Evolutionary conservation across 2,329 filamentous ascomycete genomes (phyloP), one percentile per base, ranked within the genome.

Genomic region (Cladosporium cucumerinum): DNA sequence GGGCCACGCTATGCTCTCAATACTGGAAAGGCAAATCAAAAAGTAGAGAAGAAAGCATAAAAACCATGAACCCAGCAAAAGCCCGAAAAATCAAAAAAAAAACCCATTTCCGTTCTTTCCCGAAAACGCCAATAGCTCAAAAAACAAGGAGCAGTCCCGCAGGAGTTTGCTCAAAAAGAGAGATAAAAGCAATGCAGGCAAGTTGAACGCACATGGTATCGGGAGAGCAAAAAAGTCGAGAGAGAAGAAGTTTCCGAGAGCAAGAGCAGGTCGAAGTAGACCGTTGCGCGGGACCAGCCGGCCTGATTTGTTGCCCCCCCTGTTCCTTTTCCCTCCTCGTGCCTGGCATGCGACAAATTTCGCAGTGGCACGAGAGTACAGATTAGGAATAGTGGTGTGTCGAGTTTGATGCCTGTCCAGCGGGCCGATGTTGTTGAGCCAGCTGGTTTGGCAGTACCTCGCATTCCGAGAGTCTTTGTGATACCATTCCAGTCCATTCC

Each of bases 201-300:
- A 62, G 60, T 49, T 62, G 55, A 62, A 62, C 60, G 60, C 60
- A 62, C 60, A 62, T 62, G 60, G 60, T 62, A 62, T 62, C 60
- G 49, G 34, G n/a, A 55, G 60, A 55, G 60, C 49, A 54, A 55
- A 55, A 25, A 55, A 32, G 32, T 39, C 18, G 23, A 54, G 34
- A 32, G 18, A 23, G 11, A 52, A 34, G 21, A 30, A 21, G 32
- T 23, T 23, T 51, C 57, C 46, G 49, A 39, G 32, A 39, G 49
- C 52, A 43, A 55, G 16, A 36, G 34, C 39, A 26, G 55, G 52
- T 34, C 25, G 54, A 32, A 30, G 12, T 5, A 32, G 34, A 28
- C 39, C 39, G 26, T 21, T n/a, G 32, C 30, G 23, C 49, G 49
- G 49, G n/a, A 62, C 60, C 60, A 62, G 60, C 60, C 60, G 60